phyloP scores from a whole-genome alignment of 1,284 basidiomycete species.

The Puccinia hordei region DNA sequence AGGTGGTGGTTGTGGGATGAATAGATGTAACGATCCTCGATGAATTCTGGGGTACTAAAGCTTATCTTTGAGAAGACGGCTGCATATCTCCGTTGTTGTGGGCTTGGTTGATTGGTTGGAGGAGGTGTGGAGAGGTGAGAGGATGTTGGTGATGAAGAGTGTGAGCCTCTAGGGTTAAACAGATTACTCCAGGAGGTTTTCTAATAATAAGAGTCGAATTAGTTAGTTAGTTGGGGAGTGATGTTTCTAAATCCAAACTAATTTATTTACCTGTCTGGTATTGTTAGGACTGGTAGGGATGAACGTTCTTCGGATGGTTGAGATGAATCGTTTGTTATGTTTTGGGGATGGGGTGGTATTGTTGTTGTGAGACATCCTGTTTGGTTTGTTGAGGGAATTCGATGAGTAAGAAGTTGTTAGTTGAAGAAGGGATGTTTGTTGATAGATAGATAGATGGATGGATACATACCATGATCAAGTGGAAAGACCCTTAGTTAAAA shows the following conservation, averaged over 20 bases:
- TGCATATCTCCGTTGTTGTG: constrained; percentile 19
- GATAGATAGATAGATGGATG: too few species aligned
- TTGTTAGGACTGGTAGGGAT: not conserved
- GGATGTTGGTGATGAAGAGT: constrained; percentile 13
- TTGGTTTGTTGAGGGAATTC: too few species aligned
- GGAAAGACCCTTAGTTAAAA: too few species aligned
- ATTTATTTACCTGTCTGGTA: too few species aligned
- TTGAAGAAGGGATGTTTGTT: too few species aligned
- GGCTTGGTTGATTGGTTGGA: constrained; percentile 8
- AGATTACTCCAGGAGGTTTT: too few species aligned
- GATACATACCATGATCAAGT: too few species aligned
- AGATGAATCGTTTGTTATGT: constrained; percentile 21
- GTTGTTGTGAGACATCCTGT: constrained; percentile 3
- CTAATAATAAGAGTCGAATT: too few species aligned
- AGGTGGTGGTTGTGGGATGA: not conserved
- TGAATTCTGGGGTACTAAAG: constrained; percentile 5
- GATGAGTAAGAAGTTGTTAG: not conserved
- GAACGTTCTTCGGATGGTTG: constrained; percentile 1
- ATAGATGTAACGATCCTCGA: constrained; percentile 32
- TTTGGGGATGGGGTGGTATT: constrained; percentile 15
- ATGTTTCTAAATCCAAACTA: too few species aligned
- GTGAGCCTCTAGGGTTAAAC: not conserved
- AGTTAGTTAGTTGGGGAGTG: too few species aligned
- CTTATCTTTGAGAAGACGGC: constrained; percentile 24
- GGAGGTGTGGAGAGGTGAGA: constrained; percentile 10